A percentile compares a stretch with the other conserved stretches of the same genome.
phyloP scores from a whole-genome alignment of 345 rosid genomes.

The Populus pruinosa region DNA sequence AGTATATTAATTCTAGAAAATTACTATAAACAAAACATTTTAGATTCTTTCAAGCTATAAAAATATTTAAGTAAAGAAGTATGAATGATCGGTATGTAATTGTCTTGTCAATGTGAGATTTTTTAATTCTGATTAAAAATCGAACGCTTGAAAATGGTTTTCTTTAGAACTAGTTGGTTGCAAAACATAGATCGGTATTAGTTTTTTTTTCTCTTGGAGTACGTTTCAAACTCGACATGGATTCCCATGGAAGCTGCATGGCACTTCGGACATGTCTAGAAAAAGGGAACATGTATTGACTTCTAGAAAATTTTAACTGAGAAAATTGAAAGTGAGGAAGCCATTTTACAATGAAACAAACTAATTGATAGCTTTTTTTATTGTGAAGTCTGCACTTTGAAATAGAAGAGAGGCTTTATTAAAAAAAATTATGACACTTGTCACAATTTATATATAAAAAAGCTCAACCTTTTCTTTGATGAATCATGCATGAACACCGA shows the following conservation, averaged over 20 bases:
- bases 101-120: neutral
- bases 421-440: neutral
- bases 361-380: no score
- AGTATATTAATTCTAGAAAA: no score
- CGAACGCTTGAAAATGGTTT: no score
- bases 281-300: neutral
- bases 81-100: neutral
- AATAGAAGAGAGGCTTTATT: neutral
- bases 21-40: no score
- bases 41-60: no score
- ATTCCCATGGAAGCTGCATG: neutral
- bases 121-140: no score
- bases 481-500: neutral
- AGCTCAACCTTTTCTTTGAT: neutral
- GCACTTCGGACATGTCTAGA: neutral
- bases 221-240: neutral
- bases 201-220: neutral
- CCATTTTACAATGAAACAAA: neutral
- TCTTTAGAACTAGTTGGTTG: no score
- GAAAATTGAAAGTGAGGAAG: neutral
- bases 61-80: no score
- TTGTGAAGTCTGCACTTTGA: no score
- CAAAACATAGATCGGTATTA: no score
- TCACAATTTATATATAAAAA: neutral
- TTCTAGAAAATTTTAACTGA: neutral